Evolutionary conservation across 2,329 filamentous ascomycete species (phyloP).

Genomic region (Trichophaea hybrida): DNA sequence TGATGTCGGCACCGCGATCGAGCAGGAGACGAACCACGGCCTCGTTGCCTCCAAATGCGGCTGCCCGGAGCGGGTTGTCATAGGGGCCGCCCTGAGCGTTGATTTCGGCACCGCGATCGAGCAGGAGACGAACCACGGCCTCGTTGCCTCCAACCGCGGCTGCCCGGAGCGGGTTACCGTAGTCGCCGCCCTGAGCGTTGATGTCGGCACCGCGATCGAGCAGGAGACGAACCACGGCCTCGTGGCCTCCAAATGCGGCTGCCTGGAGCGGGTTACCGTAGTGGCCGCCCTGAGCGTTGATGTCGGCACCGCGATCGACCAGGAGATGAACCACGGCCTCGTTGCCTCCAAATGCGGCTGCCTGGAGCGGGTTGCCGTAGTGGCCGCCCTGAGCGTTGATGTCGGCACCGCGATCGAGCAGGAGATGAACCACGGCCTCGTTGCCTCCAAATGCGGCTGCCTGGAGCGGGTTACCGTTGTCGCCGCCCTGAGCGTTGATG

Average conservation of each 20-base stretch:
- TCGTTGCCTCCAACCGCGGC: not conserved
- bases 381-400: no score
- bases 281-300: not conserved
- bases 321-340: not conserved
- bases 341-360: not conserved
- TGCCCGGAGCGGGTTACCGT: not conserved
- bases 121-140: not conserved
- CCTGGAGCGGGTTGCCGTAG: not conserved
- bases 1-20: no score
- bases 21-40: not conserved
- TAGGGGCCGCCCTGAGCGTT: not conserved
- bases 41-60: not conserved
- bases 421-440: not conserved
- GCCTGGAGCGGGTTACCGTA: not conserved
- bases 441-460: not conserved
- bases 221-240: not conserved
- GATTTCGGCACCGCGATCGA: not conserved
- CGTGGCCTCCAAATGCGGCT: not conserved
- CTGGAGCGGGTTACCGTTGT: not conserved
- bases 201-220: no score
- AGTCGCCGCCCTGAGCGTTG: no score
- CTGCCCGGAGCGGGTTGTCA: not conserved
- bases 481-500: not conserved
- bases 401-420: no score
- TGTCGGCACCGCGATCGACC: not conserved